Conservation (phyloP, 495 filamentous ascomycete species). For the Tuber melanosporum region DNA sequence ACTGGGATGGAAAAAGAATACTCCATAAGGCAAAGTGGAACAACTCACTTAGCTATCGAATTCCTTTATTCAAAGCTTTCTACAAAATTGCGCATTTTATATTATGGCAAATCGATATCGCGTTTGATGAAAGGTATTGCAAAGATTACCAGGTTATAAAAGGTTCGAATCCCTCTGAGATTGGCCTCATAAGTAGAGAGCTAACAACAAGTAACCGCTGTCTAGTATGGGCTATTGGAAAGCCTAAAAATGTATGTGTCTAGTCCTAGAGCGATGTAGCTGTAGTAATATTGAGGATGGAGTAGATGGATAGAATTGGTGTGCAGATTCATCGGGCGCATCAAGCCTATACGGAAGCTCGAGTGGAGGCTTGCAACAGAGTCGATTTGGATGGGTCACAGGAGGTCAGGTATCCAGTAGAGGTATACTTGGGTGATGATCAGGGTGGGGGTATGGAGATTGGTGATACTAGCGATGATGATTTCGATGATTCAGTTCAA, state of each 20-base stretch:
- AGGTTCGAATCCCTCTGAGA: slow-evolving; percentile 11
- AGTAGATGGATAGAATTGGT: neutral
- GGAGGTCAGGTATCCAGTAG: neutral
- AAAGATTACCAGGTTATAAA: slow-evolving; percentile 21
- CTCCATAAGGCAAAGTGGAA: no score
- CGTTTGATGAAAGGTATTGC: slow-evolving; percentile 22
- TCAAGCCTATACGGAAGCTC: neutral
- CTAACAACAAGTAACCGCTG: neutral
- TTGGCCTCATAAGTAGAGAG: neutral
- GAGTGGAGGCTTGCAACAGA: slow-evolving; percentile 1
- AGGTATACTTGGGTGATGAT: neutral
- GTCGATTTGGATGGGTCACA: neutral
- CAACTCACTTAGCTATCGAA: neutral
- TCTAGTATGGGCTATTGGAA: slow-evolving; percentile 25
- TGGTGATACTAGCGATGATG: neutral
- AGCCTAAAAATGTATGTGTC: neutral
- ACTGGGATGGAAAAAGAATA: no score
- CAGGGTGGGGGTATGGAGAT: neutral
- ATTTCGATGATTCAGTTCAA: slow-evolving; percentile 7
- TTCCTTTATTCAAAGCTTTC: slow-evolving; percentile 16
- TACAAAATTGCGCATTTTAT: slow-evolving; percentile 17
- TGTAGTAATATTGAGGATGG: neutral
- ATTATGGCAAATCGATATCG: slow-evolving; percentile 32
- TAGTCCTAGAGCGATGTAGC: neutral
- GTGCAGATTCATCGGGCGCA: neutral